Evolutionary conservation across 2,329 filamentous ascomycete genomes (phyloP).

Genomic region (Pseudogymnoascus verrucosus): DNA sequence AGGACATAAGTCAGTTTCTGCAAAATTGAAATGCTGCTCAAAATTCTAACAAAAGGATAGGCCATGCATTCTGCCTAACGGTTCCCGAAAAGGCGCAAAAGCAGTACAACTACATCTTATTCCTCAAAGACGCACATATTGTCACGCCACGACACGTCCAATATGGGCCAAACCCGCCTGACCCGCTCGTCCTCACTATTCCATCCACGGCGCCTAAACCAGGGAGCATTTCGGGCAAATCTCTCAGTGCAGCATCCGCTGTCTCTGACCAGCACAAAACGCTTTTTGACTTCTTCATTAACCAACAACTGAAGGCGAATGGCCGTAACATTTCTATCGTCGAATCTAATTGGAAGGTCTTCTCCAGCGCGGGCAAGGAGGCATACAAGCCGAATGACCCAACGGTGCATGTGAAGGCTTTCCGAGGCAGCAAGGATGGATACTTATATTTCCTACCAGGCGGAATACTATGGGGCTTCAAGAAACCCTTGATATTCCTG

Average conservation of each 20-base stretch:
- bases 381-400: constrained; percentile 51
- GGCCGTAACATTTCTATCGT: constrained; percentile 42
- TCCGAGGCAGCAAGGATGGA: constrained; percentile 61
- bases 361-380: constrained; percentile 49
- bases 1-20: constrained; percentile 58
- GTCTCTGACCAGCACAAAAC: constrained; percentile 52
- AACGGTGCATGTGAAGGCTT: constrained; percentile 58
- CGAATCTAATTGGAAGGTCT: constrained; percentile 46
- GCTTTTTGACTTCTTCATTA: constrained; percentile 54
- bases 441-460: constrained; percentile 59
- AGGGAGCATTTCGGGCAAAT: constrained; percentile 45
- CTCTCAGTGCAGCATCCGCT: constrained; percentile 40
- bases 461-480: constrained; percentile 63
- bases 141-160: constrained; percentile 41
- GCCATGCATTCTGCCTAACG: constrained; percentile 55
- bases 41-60: constrained; percentile 28
- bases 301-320: constrained; percentile 41
- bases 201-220: constrained; percentile 52
- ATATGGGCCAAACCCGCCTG: constrained; percentile 31
- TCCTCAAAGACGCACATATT: constrained; percentile 45
- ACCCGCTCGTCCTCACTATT: constrained; percentile 59
- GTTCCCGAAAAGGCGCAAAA: constrained; percentile 58
- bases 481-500: constrained; percentile 59
- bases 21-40: no score
- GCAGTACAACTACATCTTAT: constrained; percentile 58